These are phyloP conservation scores for Botrytis aclada DNA, from an alignment of 2,329 filamentous ascomycete genomes.

Conservation along the genomic window DNA sequence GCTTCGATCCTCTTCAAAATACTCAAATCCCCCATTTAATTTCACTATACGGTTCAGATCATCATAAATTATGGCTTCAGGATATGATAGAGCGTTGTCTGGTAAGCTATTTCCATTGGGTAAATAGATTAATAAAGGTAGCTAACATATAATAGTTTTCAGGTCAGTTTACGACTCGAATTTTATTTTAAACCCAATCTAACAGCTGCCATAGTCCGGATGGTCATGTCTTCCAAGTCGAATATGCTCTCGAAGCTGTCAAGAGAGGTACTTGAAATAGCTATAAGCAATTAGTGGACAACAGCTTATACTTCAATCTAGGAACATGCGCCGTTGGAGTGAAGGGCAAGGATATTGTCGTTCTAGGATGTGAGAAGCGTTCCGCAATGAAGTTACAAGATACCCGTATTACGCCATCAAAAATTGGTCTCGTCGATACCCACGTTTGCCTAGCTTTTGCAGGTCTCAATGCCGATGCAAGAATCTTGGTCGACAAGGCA, in stretches of 20 bases:
- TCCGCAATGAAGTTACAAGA: constrained; percentile 99
- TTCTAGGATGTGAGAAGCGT: constrained; percentile 96
- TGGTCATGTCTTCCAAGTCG: constrained; percentile 99
- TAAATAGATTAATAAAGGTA: constrained; percentile 40
- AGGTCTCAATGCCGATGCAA: constrained; percentile 93
- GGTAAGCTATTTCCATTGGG: constrained; percentile 57
- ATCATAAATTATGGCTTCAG: constrained; percentile 70
- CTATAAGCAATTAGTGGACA: background rate
- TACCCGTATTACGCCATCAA: constrained; percentile 97
- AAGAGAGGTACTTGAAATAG: constrained; percentile 71
- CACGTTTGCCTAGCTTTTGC: constrained; percentile 97
- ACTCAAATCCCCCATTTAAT: constrained; percentile 21
- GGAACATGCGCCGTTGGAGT: constrained; percentile 97
- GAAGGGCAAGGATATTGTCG: constrained; percentile 91
- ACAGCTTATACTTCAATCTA: constrained; percentile 41
- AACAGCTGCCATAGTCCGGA: constrained; percentile 71
- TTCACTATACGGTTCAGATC: constrained; percentile 13
- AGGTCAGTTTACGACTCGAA: constrained; percentile 53
- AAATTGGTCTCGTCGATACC: constrained; percentile 93
- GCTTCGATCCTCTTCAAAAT: constrained; percentile 19
- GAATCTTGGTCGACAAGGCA: constrained; percentile 97
- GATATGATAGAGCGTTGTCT: constrained; percentile 98
- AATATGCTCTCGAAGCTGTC: constrained; percentile 98
- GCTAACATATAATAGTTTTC: constrained; percentile 63
- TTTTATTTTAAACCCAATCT: constrained; percentile 38